phyloP scores from a whole-genome alignment of 2,329 filamentous ascomycete species.

The Aspergillus pseudoviridinutans region DNA sequence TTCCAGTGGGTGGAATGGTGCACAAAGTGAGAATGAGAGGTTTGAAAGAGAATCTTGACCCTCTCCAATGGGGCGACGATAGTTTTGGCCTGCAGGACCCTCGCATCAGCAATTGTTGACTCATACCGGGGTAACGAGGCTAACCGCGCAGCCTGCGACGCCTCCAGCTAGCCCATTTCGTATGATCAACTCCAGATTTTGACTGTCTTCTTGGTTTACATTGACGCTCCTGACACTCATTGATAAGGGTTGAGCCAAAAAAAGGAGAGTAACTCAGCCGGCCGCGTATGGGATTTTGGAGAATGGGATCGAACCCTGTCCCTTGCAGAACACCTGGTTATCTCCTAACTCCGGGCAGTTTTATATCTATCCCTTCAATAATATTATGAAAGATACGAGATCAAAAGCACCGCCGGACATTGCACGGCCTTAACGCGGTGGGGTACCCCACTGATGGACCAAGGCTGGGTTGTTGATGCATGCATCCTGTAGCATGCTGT shows the following conservation, averaged over 20 bases:
- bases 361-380: background rate
- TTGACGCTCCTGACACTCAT: background rate
- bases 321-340: background rate
- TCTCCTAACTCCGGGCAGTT: background rate
- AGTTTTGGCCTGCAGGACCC: too few relatives aligned
- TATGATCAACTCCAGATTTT: background rate
- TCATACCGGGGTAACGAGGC: too few relatives aligned
- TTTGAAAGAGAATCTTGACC: too few relatives aligned
- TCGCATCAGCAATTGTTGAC: too few relatives aligned
- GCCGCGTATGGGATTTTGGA: background rate
- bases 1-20: too few relatives aligned
- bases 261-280: background rate
- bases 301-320: background rate
- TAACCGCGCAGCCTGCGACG: background rate
- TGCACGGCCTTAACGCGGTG: background rate
- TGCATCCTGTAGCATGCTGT: background rate
- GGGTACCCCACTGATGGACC: background rate
- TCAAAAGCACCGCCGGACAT: background rate
- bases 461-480: too few relatives aligned
- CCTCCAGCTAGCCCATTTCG: background rate
- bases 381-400: background rate
- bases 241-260: background rate
- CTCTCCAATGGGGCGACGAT: too few relatives aligned
- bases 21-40: too few relatives aligned
- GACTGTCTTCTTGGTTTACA: background rate